Evolutionary conservation across 495 filamentous ascomycete species (phyloP), one percentile per base, ranked within the genome.

Genomic region (Aspergillus baeticus): DNA sequence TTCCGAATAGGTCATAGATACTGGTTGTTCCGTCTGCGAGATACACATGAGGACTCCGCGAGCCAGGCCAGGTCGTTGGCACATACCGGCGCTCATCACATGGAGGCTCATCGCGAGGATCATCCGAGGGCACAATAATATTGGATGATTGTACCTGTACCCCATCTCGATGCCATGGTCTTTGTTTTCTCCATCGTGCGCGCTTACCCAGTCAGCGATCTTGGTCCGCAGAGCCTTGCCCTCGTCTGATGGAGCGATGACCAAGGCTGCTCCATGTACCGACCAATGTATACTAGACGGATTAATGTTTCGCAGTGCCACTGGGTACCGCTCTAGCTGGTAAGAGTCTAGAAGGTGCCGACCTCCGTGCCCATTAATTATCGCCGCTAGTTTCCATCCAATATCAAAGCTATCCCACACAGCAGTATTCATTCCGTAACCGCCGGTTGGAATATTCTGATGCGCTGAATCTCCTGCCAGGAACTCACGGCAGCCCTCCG

Each of bases 401-500:
- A 72, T 51, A 53, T 70, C 62, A 41, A 51, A 52, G 5, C 62
- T 64, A 55, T 75, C 71, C 11, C 45, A 64, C n/a, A 72, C 34
- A 2, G 63, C 69, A 7, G 55, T 67, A 42, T 74, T 72, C 63
- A 72, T 66, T 2, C 68, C 68, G 37, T 69, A 61, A 0, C 69
- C 69, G 15, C 69, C 71, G 10, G 58, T 34, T 15, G 69, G 61
- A 31, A 59, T 54, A 7, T 55, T 46, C 43, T 46, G 43, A 8
- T 46, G 43, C 13, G 21, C 22, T 6, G 43, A 23, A 31, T 46
- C 43, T 7, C 43, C 43, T 2, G 43, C 22, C 5, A 46, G 11
- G 43, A 46, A 46, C 18, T 69, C 29, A 13, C 17, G 14, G 26
- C n/a, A n/a, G n/a, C n/a, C n/a, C n/a, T 22, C 21, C 22, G 21